Conservation (phyloP, 371 early-diverging fungal genomes). For the Phascolomyces articulosus region DNA sequence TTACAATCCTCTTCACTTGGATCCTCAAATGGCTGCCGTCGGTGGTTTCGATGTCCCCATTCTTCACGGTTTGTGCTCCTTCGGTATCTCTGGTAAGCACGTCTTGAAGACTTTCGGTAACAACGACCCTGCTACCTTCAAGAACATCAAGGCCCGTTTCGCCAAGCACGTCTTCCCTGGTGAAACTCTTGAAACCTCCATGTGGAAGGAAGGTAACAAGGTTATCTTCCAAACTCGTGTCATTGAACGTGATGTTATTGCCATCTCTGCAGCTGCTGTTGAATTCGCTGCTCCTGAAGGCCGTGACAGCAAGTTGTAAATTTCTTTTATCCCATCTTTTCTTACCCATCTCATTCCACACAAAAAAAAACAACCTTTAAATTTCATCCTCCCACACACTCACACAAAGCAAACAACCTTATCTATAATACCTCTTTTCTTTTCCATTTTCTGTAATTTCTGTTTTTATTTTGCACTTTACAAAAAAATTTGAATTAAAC, state of each 20-base stretch:
- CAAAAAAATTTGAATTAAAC: neutral
- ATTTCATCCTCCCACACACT: too few species aligned
- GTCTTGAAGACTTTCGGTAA: constrained; percentile 77
- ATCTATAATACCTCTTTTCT: neutral
- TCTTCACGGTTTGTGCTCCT: constrained; percentile 93
- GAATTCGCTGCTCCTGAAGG: constrained; percentile 53
- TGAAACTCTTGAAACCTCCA: constrained; percentile 93
- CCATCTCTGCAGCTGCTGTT: constrained; percentile 87
- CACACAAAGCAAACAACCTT: too few species aligned
- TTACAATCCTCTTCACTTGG: constrained; percentile 93
- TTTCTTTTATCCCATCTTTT: neutral
- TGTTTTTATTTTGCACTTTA: neutral
- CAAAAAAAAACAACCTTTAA: neutral
- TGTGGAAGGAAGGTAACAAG: constrained; percentile 92
- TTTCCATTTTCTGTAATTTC: neutral
- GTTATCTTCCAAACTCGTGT: constrained; percentile 92
- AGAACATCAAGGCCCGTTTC: constrained; percentile 91
- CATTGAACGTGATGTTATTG: constrained; percentile 88
- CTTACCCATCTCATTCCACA: neutral
- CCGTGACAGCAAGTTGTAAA: constrained; percentile 51
- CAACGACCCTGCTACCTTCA: constrained; percentile 72
- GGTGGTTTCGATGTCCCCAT: constrained; percentile 97
- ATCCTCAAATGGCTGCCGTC: constrained; percentile 91
- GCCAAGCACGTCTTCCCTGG: constrained; percentile 95
- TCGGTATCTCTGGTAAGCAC: constrained; percentile 91